These are phyloP conservation scores for Sporothrix variecibatus DNA, from an alignment of 2,329 filamentous ascomycete genomes.

Conservation along the genomic window DNA sequence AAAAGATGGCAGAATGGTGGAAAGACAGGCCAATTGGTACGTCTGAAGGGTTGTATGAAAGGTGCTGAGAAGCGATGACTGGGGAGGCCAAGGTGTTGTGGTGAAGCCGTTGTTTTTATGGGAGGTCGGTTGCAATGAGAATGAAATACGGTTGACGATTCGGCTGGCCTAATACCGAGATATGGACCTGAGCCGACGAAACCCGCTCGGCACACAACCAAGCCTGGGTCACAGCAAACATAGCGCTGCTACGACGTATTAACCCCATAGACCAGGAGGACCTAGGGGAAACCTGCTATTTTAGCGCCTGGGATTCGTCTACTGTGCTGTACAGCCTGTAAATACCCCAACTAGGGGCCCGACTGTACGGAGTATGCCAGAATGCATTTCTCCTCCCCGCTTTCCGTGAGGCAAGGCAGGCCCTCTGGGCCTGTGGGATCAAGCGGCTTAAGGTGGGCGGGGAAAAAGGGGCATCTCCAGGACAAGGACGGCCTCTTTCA, in stretches of 20 bases:
- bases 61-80: neutral
- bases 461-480: neutral
- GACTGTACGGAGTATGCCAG: neutral
- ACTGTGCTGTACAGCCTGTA: neutral
- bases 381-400: neutral
- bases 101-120: neutral
- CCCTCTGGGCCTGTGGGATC: neutral
- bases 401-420: neutral
- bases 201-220: conserved; percentile 30
- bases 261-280: too few relatives aligned
- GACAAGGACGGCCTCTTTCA: neutral
- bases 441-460: neutral
- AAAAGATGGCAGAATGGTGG: neutral
- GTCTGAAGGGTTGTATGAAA: neutral
- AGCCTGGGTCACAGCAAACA: neutral
- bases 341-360: too few relatives aligned
- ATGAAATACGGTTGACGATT: neutral
- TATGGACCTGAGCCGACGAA: conserved; percentile 40
- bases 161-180: conserved; percentile 20
- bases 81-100: neutral
- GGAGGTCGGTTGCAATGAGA: neutral
- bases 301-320: neutral
- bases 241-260: neutral
- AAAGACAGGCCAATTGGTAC: neutral
- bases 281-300: too few relatives aligned